These are phyloP conservation scores for Talaromyces verruculosus DNA, from an alignment of 2,329 filamentous ascomycete species.

Conservation along the genomic window DNA sequence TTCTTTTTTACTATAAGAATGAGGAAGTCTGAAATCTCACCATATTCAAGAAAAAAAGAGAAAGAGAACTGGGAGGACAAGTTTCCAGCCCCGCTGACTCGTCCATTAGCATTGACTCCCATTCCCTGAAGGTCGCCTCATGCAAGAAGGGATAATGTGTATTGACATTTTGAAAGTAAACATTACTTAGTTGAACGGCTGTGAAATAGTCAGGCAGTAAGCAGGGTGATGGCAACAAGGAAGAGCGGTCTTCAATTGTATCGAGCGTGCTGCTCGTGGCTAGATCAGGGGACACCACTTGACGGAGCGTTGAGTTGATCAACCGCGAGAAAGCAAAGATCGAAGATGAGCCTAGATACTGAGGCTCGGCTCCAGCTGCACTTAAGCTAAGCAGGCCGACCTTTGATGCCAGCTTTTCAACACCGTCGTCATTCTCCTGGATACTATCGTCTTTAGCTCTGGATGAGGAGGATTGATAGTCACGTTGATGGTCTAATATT, in stretches of 20 bases:
- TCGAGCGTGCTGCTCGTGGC: neutral
- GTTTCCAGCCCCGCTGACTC: neutral
- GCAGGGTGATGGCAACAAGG: slow-evolving; percentile 4
- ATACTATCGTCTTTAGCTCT: neutral
- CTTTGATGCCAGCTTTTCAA: slow-evolving; percentile 9
- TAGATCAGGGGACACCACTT: neutral
- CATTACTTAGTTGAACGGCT: slow-evolving; percentile 25
- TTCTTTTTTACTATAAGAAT: neutral
- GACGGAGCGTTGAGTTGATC: slow-evolving; percentile 23
- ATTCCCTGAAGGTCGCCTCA: slow-evolving; percentile 33
- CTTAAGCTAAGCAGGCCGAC: slow-evolving; percentile 3
- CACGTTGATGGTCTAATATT: neutral
- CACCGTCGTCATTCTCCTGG: neutral
- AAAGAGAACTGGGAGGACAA: slow-evolving; percentile 1
- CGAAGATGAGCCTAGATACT: slow-evolving; percentile 33
- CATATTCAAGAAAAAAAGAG: slow-evolving; percentile 29
- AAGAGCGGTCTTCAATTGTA: neutral
- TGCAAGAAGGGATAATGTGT: slow-evolving; percentile 43
- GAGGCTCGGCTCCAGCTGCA: slow-evolving; percentile 25
- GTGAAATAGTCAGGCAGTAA: slow-evolving; percentile 23
- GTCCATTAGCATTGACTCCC: slow-evolving; percentile 22
- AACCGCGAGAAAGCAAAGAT: slow-evolving; percentile 31
- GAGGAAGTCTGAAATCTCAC: slow-evolving; percentile 16
- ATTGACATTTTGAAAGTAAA: slow-evolving; percentile 42
- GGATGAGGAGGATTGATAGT: neutral